phyloP scores from a whole-genome alignment of 1,284 basidiomycete genomes.

The Malassezia equina region DNA sequence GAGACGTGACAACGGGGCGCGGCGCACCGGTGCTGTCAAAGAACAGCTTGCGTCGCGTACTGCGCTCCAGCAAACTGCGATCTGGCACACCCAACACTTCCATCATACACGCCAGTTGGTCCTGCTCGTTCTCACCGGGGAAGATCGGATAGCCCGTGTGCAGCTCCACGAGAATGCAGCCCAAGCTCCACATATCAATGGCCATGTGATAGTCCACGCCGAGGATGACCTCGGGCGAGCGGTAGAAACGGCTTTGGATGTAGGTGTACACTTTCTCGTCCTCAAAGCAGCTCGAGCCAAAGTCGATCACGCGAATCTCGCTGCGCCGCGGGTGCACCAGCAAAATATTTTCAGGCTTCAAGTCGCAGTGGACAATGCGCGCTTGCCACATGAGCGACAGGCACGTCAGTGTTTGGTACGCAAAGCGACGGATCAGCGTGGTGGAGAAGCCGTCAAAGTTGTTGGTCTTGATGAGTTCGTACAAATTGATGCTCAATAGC shows the following conservation, averaged over 20 bases:
- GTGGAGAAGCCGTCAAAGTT: conserved; percentile 95
- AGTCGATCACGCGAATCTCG: conserved; percentile 96
- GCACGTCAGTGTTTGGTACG: conserved; percentile 84
- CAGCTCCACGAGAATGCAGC: conserved; percentile 91
- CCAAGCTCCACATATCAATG: conserved; percentile 95
- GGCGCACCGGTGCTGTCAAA: conserved; percentile 90
- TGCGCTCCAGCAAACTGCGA: conserved; percentile 83
- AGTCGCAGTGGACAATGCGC: conserved; percentile 96
- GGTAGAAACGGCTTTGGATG: conserved; percentile 92
- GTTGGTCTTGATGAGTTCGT: conserved; percentile 98
- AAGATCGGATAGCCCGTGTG: conserved; percentile 99
- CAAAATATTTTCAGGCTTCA: conserved; percentile 98
- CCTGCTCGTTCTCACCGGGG: conserved; percentile 91
- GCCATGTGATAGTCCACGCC: conserved; percentile 52
- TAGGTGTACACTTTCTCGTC: conserved; percentile 98
- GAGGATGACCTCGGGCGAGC: conserved; percentile 64
- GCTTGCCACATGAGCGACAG: conserved; percentile 88
- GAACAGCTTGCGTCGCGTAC: conserved; percentile 86
- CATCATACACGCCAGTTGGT: conserved; percentile 98
- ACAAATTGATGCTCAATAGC: conserved; percentile 92
- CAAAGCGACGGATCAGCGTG: conserved; percentile 84
- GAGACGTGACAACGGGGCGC: conserved; percentile 87
- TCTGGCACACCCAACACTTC: conserved; percentile 93
- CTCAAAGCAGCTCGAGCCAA: conserved; percentile 95
- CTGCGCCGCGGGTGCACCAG: conserved; percentile 89